phyloP scores from a whole-genome alignment of 1,284 basidiomycete genomes.

The Pholiota adiposa region DNA sequence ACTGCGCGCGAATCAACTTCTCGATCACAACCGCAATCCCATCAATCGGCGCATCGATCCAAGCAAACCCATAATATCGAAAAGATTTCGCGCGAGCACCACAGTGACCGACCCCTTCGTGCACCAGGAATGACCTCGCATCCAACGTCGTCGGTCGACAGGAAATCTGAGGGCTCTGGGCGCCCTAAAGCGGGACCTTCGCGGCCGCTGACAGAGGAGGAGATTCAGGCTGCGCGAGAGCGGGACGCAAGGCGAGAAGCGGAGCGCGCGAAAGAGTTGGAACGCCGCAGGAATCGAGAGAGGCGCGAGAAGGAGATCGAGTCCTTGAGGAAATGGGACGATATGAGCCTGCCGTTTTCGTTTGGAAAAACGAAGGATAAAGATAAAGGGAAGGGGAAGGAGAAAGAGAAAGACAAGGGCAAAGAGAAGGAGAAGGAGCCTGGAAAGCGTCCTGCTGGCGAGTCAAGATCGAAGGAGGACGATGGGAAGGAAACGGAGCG shows the following conservation, averaged over 20 bases:
- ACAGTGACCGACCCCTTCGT: neutral
- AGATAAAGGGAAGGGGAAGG: slow-evolving; percentile 14
- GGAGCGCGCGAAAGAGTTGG: slow-evolving; percentile 12
- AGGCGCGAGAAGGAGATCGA: slow-evolving; percentile 17
- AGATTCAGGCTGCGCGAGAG: neutral
- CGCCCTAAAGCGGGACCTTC: neutral
- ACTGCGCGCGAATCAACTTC: neutral
- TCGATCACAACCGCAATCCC: neutral
- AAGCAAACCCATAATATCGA: neutral
- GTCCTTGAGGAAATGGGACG: slow-evolving; percentile 23
- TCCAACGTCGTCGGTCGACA: neutral
- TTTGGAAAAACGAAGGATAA: slow-evolving; percentile 18
- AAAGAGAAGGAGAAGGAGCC: slow-evolving; percentile 8
- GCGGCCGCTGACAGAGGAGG: neutral
- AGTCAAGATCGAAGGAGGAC: slow-evolving; percentile 8
- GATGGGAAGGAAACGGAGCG: slow-evolving; percentile 4
- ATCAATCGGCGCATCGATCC: neutral
- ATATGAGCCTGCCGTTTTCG: slow-evolving; percentile 15
- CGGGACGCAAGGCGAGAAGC: slow-evolving; percentile 1
- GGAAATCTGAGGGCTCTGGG: neutral
- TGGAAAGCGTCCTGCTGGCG: neutral
- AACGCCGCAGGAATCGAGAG: slow-evolving; percentile 6
- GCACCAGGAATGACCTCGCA: neutral
- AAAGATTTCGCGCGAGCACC: neutral
- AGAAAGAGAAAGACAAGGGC: slow-evolving; percentile 15